Percentiles rank a stretch among this genome's conserved stretches.
Conservation (phyloP, 441 rosid genomes). For the Sinapis alba region DNA sequence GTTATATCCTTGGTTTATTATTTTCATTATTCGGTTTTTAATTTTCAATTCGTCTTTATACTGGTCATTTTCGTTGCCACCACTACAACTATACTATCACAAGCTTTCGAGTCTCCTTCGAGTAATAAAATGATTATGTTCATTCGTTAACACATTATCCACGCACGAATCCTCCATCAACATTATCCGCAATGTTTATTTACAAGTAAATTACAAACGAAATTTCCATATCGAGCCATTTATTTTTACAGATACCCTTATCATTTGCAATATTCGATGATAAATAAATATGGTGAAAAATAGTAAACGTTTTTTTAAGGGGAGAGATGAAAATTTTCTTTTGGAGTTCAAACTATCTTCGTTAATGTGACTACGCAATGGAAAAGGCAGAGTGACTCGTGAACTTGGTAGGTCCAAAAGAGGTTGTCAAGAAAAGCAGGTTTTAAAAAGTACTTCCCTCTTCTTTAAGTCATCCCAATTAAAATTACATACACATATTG, state of each 20-base stretch:
- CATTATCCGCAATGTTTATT: neutral
- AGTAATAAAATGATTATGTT: neutral
- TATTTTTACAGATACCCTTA: neutral
- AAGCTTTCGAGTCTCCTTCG: slow-evolving; percentile 4
- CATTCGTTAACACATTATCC: neutral
- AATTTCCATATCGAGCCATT: slow-evolving; percentile 1
- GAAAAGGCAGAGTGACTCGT: slow-evolving; percentile 35
- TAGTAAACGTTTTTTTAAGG: slow-evolving; percentile 5
- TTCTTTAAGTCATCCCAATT: slow-evolving; percentile 41
- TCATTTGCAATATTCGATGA: neutral
- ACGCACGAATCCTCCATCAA: neutral
- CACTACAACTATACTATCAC: neutral
- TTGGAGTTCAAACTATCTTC: slow-evolving; percentile 20
- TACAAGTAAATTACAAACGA: slow-evolving; percentile 8
- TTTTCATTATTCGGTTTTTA: neutral
- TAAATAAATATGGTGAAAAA: neutral
- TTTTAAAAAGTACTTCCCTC: slow-evolving; percentile 40
- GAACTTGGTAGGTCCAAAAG: slow-evolving; percentile 39
- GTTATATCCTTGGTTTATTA: neutral
- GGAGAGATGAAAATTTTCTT: neutral
- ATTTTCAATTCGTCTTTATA: neutral
- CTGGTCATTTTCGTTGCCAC: neutral
- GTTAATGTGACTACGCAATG: slow-evolving; percentile 14
- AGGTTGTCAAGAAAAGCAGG: slow-evolving; percentile 38
- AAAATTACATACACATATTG: slow-evolving; percentile 29